Evolutionary conservation across 306 rosid species (phyloP).

Genomic region (Gastrolobium villosum): DNA sequence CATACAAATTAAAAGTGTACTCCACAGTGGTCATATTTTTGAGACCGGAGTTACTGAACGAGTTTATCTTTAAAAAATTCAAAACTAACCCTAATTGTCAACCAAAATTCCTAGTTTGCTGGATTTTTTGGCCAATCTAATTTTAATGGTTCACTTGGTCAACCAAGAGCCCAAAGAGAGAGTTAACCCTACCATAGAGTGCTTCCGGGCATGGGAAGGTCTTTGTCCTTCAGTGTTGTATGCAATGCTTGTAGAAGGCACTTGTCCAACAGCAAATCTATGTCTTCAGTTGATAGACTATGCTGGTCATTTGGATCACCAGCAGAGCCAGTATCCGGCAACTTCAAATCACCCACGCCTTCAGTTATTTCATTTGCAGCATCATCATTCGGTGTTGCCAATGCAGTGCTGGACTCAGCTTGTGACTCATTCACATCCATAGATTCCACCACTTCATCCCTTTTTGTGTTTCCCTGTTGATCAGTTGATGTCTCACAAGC

Average conservation of each 20-base stretch:
- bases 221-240: slow-evolving; percentile 88
- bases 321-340: slow-evolving; percentile 57
- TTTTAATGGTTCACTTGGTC: slow-evolving; percentile 21
- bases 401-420: slow-evolving; percentile 49
- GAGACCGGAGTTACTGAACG: background rate
- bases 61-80: slow-evolving; percentile 4
- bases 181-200: slow-evolving; percentile 74
- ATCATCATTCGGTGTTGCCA: slow-evolving; percentile 34
- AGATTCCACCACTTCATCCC: slow-evolving; percentile 52
- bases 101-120: background rate
- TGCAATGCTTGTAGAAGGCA: slow-evolving; percentile 94
- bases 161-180: background rate
- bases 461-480: slow-evolving; percentile 47
- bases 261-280: slow-evolving; percentile 84
- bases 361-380: slow-evolving; percentile 56
- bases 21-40: background rate
- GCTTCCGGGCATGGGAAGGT: slow-evolving; percentile 96
- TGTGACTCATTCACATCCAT: slow-evolving; percentile 50
- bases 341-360: slow-evolving; percentile 66
- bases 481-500: slow-evolving; percentile 53
- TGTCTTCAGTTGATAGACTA: slow-evolving; percentile 70
- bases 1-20: slow-evolving; percentile 39
- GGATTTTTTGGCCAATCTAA: background rate
- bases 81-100: background rate
- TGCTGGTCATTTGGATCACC: slow-evolving; percentile 64